Base-by-base conservation (phyloP, 1,284 basidiomycete genomes). In the Fistulina hepatica region DNA sequence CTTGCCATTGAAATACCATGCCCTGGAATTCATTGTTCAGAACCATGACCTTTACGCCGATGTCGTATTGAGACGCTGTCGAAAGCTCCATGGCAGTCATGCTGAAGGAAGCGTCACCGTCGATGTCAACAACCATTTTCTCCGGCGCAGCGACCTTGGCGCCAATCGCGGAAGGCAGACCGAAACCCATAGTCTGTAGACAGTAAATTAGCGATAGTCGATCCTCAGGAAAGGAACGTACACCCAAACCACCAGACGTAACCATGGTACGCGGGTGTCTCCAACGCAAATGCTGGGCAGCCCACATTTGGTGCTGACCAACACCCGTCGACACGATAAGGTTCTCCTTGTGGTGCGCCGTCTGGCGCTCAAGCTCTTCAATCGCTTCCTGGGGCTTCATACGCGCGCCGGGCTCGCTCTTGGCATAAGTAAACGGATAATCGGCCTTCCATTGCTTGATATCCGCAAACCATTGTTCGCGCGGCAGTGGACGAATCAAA, bases 271-370 rank as follows among this genome's bases (percentile, higher is more conserved):
- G 72, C 0, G 94, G 94, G 37, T 81, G 61, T 43, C 67, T 83
- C 93, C 93, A 97, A 49, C 92, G 72, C 64, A 79, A 97, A 60
- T 85, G 73, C 61, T 98, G 95, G 33, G 89, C 90, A 1, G 94
- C 93, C 92, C 92, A 98, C 94, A 98, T 98, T 63, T 98, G 94
- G 65, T 98, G 94, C 61, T 97, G 94, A 4, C 95, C 95, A 17
- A 98, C 95, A 52, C 94, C 94, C 3, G 95, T 97, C 3, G 89
- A 65, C 46, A 98, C 65, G 52, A 98, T 67, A 21, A 97, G 73
- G 30, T 97, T 77, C 39, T 91, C 83, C 69, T 98, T 95, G 54
- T 69, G 71, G 43, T 75, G 69, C 41, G 69, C 65, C 2, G 73
- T 75, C 64, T 90, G 81, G 40, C 57, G 63, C 53, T 98, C 81